Conservation (phyloP, 257 asterid genomes). For the Phtheirospermum japonicum region DNA sequence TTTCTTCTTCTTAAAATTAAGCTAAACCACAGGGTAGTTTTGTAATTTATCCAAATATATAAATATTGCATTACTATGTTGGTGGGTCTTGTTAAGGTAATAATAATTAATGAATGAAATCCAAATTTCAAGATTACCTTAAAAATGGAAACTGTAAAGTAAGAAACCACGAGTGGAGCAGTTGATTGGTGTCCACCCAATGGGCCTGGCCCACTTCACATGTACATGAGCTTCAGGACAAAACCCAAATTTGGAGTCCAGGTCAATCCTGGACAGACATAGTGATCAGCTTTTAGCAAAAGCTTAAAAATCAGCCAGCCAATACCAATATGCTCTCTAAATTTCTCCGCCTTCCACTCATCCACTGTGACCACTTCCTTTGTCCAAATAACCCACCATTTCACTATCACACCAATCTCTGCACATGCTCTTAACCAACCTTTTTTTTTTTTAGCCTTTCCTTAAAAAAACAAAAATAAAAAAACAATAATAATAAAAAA, state of each 20-base stretch:
- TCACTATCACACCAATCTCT: constrained; percentile 13
- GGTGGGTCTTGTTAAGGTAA: too few species aligned
- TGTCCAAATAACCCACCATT: constrained; percentile 7
- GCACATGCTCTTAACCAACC: constrained; percentile 1
- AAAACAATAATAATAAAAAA: too few species aligned
- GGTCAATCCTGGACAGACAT: background rate
- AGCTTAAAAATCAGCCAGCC: constrained; percentile 18
- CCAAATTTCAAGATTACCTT: background rate
- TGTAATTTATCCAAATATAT: too few species aligned
- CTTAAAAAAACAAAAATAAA: too few species aligned
- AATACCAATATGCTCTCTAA: background rate
- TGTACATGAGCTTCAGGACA: constrained; percentile 30
- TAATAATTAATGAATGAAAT: background rate
- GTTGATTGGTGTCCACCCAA: constrained; percentile 24
- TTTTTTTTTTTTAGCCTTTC: background rate
- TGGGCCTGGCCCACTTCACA: constrained; percentile 28
- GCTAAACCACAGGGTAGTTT: too few species aligned
- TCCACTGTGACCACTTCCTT: constrained; percentile 25
- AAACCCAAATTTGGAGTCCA: constrained; percentile 13
- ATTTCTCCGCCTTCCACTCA: too few species aligned
- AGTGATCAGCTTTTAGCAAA: constrained; percentile 7
- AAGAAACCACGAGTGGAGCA: too few species aligned
- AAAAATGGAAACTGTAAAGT: background rate
- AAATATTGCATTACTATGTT: too few species aligned
- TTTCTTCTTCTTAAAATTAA: too few species aligned